These are phyloP conservation scores for Aspergillus tubingensis DNA, from an alignment of 2,329 filamentous ascomycete genomes.

Conservation along the genomic window DNA sequence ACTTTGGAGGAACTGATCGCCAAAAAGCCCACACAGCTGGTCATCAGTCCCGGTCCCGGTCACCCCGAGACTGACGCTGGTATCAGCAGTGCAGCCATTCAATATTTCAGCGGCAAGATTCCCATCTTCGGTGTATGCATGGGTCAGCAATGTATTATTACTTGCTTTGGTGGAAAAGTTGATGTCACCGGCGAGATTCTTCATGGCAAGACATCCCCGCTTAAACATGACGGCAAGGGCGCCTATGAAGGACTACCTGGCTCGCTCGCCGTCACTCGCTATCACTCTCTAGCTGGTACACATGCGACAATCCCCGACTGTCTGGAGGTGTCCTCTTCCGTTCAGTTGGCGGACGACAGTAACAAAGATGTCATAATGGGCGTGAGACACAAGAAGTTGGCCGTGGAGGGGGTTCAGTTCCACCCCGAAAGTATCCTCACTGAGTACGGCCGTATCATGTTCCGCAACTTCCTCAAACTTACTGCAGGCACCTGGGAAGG, in stretches of 20 bases:
- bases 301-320: conserved; percentile 81
- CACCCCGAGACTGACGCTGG: conserved; percentile 91
- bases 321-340: conserved; percentile 90
- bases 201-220: conserved; percentile 91
- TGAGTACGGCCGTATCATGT: conserved; percentile 81
- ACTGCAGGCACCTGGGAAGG: conserved; percentile 90
- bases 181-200: conserved; percentile 93
- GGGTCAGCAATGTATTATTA: conserved; percentile 98
- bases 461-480: conserved; percentile 87
- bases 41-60: conserved; percentile 91
- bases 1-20: conserved; percentile 79
- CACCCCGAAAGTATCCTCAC: conserved; percentile 97
- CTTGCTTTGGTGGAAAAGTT: conserved; percentile 87
- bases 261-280: conserved; percentile 83
- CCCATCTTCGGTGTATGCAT: conserved; percentile 98
- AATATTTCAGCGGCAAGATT: conserved; percentile 89
- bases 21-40: conserved; percentile 86
- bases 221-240: conserved; percentile 88
- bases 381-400: conserved; percentile 85
- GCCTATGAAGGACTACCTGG: conserved; percentile 81
- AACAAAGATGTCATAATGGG: conserved; percentile 92
- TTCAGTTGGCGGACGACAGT: conserved; percentile 67
- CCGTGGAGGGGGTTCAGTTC: conserved; percentile 96
- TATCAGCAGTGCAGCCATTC: conserved; percentile 87
- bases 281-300: conserved; percentile 93